A percentile compares a stretch with the other conserved stretches of the same genome.
Conservation (phyloP, 2,329 filamentous ascomycete species). For the Ophiostoma quercus region DNA sequence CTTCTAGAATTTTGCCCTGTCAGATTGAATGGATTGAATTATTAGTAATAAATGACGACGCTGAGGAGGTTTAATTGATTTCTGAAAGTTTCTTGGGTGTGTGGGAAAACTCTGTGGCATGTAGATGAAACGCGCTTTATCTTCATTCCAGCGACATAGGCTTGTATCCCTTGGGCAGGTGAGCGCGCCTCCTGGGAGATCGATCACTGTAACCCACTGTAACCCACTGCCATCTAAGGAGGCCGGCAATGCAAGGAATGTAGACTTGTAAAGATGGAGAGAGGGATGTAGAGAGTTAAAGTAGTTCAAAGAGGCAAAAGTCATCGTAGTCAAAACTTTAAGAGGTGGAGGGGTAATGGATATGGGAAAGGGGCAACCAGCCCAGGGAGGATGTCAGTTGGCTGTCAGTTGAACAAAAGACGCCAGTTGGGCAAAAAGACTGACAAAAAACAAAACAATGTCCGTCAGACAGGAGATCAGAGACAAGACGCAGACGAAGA, state of each 20-base stretch:
- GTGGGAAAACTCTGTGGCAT: neutral
- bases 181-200: constrained; percentile 5
- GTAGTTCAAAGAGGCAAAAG: neutral
- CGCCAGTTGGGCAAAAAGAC: neutral
- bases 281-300: neutral
- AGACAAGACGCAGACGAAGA: neutral
- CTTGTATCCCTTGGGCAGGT: neutral
- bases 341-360: neutral
- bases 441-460: neutral
- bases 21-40: neutral
- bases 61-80: neutral
- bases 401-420: neutral
- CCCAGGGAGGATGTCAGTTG: neutral
- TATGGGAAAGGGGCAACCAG: neutral
- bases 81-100: neutral
- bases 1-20: neutral
- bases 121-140: neutral
- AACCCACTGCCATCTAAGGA: neutral
- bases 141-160: neutral
- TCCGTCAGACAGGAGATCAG: neutral
- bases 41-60: neutral
- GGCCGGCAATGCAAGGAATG: constrained; percentile 7
- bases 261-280: neutral
- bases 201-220: neutral
- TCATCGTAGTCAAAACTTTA: neutral